phyloP scores from a whole-genome alignment of 2,329 filamentous ascomycete genomes.

The Clonostachys sp. region DNA sequence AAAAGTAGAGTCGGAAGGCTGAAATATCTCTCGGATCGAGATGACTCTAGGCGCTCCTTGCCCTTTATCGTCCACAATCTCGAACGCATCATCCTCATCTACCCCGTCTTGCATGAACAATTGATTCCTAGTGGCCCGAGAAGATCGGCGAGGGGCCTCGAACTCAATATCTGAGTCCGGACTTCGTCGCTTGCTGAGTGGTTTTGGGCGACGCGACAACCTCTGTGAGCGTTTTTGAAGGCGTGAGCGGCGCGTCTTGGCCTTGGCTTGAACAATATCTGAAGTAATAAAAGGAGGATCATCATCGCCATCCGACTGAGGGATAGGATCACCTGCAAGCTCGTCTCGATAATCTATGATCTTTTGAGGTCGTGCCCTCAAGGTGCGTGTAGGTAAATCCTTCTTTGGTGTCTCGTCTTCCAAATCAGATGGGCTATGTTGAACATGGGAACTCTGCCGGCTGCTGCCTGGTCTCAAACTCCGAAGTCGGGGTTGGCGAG shows the following conservation, averaged over 20 bases:
- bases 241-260: no score
- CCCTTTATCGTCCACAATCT: conserved; percentile 43
- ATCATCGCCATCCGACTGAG: conserved; percentile 15
- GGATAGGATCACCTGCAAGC: background rate
- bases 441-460: no score
- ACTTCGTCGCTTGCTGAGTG: no score
- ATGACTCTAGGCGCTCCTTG: conserved; percentile 46
- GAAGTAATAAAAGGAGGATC: conserved; percentile 12
- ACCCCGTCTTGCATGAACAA: conserved; percentile 45
- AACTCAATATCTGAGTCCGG: conserved; percentile 46
- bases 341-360: conserved; percentile 1
- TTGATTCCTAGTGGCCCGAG: conserved; percentile 35
- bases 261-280: no score
- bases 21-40: conserved; percentile 71
- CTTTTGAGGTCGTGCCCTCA: no score
- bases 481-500: no score
- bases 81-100: conserved; percentile 54
- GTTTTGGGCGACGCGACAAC: no score
- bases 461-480: no score
- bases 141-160: conserved; percentile 43
- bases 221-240: no score
- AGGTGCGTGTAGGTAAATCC: no score
- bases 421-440: no score
- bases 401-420: no score
- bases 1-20: conserved; percentile 61